A percentile compares a stretch with the other conserved stretches of the same genome.
These are phyloP conservation scores for Penicillium paradoxum DNA, from an alignment of 495 filamentous ascomycete species.

Conservation along the genomic window DNA sequence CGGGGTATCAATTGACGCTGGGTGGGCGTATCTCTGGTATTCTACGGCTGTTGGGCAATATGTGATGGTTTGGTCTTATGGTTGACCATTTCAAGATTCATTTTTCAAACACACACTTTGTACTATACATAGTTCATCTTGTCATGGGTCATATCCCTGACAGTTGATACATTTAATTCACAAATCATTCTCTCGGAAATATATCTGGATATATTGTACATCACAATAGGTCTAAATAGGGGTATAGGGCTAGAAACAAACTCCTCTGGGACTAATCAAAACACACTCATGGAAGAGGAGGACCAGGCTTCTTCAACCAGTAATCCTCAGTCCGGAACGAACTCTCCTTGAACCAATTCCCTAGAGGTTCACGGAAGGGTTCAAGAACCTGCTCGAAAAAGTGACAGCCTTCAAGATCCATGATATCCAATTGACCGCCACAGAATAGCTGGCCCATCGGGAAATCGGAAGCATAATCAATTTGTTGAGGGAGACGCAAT, in stretches of 20 bases:
- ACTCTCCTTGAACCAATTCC: slow-evolving; percentile 26
- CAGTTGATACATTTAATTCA: not conserved
- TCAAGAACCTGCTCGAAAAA: slow-evolving; percentile 28
- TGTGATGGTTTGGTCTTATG: slow-evolving; percentile 16
- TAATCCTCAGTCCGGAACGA: slow-evolving; percentile 6
- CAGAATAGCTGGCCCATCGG: slow-evolving; percentile 23
- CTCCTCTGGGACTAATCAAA: not conserved
- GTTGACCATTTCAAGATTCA: not conserved
- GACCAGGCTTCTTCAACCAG: slow-evolving; percentile 9
- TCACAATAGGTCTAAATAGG: not conserved
- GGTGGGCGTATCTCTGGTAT: slow-evolving; percentile 46
- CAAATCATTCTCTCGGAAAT: not conserved
- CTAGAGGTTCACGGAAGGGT: slow-evolving; percentile 9
- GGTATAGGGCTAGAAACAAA: not conserved
- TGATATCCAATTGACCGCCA: slow-evolving; percentile 24
- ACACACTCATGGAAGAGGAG: not conserved
- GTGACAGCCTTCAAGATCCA: slow-evolving; percentile 15
- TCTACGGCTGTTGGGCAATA: slow-evolving; percentile 42
- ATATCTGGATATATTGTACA: not conserved
- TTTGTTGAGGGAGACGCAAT: slow-evolving; percentile 24
- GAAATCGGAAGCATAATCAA: slow-evolving; percentile 11
- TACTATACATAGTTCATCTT: not conserved
- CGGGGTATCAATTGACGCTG: slow-evolving; percentile 54
- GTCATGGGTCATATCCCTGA: not conserved
- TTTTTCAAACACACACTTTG: not conserved